A percentile compares a stretch with the other conserved stretches of the same genome.
These are phyloP conservation scores for Xerocomus potaroensis DNA, from an alignment of 768 basidiomycete species.

Conservation along the genomic window DNA sequence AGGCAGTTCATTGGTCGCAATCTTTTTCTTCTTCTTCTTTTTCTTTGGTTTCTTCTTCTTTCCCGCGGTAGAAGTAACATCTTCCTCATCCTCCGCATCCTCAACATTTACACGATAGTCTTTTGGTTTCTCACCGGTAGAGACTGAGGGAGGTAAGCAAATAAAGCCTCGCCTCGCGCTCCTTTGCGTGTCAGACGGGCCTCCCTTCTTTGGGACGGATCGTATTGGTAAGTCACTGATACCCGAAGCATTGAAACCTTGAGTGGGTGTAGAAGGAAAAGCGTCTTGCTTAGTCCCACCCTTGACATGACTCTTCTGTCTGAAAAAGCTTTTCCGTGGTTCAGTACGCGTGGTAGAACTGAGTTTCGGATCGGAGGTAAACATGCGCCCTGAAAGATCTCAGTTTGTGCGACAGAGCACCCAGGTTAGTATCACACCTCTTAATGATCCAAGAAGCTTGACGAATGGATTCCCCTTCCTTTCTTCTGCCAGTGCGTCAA, in stretches of 20 bases:
- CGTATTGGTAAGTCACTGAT: constrained; percentile 7
- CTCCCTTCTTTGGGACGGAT: constrained; percentile 12
- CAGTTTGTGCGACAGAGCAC: neutral
- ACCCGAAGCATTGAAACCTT: constrained; percentile 6
- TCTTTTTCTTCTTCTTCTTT: constrained; percentile 78
- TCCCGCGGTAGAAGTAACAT: constrained; percentile 26
- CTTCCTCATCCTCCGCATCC: constrained; percentile 69
- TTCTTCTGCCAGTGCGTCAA: constrained; percentile 42
- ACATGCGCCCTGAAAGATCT: constrained; percentile 57
- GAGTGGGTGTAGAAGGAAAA: constrained; percentile 1
- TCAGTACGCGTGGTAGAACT: constrained; percentile 35
- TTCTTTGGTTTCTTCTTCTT: constrained; percentile 56
- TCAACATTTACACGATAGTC: constrained; percentile 49
- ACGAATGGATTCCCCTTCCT: constrained; percentile 74
- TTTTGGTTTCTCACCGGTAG: constrained; percentile 31
- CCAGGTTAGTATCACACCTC: constrained; percentile 42
- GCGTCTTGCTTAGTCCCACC: constrained; percentile 6
- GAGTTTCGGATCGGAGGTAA: constrained; percentile 43
- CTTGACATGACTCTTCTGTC: constrained; percentile 16
- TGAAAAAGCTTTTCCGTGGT: constrained; percentile 29
- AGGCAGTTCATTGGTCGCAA: constrained; percentile 9
- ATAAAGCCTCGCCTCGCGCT: neutral
- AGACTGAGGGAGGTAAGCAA: constrained; percentile 7
- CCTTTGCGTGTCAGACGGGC: constrained; percentile 9
- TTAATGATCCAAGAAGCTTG: constrained; percentile 67